A percentile compares a stretch with the other conserved stretches of the same genome.
Conservation (phyloP, 805 yeast genomes). For the Yamadazyma paraphyllophila region DNA sequence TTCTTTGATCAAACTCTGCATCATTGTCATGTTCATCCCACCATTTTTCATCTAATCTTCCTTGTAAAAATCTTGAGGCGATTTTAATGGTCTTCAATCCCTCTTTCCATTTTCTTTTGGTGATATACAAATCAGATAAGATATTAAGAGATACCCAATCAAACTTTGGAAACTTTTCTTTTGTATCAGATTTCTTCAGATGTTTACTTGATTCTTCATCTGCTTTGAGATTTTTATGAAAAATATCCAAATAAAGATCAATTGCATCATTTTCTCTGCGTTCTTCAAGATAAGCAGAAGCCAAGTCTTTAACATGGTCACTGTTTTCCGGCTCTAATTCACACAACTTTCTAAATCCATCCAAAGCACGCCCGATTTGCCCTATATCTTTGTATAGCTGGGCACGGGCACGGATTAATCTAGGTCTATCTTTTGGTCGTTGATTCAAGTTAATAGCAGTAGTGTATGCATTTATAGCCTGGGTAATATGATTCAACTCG, state of each 20-base stretch:
- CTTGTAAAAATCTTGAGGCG: constrained; percentile 81
- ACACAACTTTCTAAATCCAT: constrained; percentile 63
- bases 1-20: constrained; percentile 77
- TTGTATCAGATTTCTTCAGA: constrained; percentile 6
- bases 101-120: constrained; percentile 58
- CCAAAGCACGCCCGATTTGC: constrained; percentile 68
- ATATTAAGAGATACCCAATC: constrained; percentile 90
- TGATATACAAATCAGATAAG: constrained; percentile 73
- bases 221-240: constrained; percentile 55
- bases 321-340: constrained; percentile 56
- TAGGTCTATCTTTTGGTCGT: not conserved
- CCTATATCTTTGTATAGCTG: constrained; percentile 63
- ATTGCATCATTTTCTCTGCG: constrained; percentile 72
- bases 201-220: constrained; percentile 2
- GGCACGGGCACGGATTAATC: constrained; percentile 41
- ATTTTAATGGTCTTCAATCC: constrained; percentile 66
- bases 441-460: constrained; percentile 18
- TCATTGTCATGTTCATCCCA: constrained; percentile 71
- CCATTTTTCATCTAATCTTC: constrained; percentile 58
- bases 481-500: constrained; percentile 65
- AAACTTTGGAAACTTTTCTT: constrained; percentile 47
- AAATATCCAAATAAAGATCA: constrained; percentile 59
- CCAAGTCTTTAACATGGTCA: constrained; percentile 55
- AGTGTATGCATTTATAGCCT: constrained; percentile 76
- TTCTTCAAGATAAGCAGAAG: constrained; percentile 52